These are phyloP conservation scores for Pyrenophora graminea DNA, from an alignment of 2,329 filamentous ascomycete genomes.

Conservation along the genomic window DNA sequence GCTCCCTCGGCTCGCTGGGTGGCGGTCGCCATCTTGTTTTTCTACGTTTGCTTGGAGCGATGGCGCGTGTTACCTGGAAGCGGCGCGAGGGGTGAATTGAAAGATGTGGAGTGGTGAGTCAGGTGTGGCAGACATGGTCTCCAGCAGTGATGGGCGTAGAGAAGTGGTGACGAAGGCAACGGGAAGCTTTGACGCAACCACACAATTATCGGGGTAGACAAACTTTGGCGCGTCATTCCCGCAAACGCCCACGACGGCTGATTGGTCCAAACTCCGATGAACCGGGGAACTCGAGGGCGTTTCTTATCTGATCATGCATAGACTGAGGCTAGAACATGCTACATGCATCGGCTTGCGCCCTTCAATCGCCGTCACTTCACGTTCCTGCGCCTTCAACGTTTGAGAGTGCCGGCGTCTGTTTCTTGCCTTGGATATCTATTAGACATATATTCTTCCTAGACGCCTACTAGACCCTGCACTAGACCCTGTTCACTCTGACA, in stretches of 20 bases:
- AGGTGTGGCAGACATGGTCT: constrained; percentile 37
- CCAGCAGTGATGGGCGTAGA: constrained; percentile 8
- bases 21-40: constrained; percentile 38
- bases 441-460: constrained; percentile 31
- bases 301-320: constrained; percentile 32
- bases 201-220: constrained; percentile 9
- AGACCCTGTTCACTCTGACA: constrained; percentile 14
- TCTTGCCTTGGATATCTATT: constrained; percentile 11
- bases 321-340: constrained; percentile 6
- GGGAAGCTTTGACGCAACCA: constrained; percentile 22
- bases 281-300: constrained; percentile 2
- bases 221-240: constrained; percentile 24
- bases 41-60: constrained; percentile 2
- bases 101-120: constrained; percentile 28
- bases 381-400: too few species aligned
- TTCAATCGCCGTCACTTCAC: constrained; percentile 13
- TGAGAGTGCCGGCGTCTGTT: constrained; percentile 2
- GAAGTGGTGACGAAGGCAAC: constrained; percentile 29
- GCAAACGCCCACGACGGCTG: constrained; percentile 5
- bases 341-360: constrained; percentile 7
- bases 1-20: constrained; percentile 47
- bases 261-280: constrained; percentile 4
- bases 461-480: constrained; percentile 11
- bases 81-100: constrained; percentile 28
- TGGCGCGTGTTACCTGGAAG: constrained; percentile 37